Base-by-base conservation (phyloP, 768 basidiomycete species). In the Baorangia bicolor region DNA sequence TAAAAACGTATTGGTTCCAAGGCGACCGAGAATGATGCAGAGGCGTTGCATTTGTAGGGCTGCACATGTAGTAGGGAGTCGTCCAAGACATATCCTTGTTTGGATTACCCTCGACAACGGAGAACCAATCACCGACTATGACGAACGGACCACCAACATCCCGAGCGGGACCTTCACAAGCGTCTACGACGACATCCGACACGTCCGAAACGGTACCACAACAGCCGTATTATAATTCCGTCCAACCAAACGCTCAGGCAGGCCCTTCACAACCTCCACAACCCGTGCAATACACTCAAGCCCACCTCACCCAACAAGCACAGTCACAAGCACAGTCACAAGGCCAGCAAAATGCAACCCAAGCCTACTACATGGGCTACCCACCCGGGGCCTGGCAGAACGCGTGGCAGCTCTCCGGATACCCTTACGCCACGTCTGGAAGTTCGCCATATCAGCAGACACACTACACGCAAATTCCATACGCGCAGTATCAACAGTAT, bases 81-180 rank as follows among this genome's bases (percentile, higher is more conserved):
- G 28, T 14, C 23, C 23, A 10, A n/a, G 25, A 8, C 13, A 13
- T 48, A 18, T 27, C 41, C 45, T 51, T 38, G 41, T 64, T 64
- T 42, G 34, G 50, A 37, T 55, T 21, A 33, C 23, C 21, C 21
- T n/a, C 43, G 48, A 38, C 35, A 23, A 6, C 6, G 21, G 16
- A 30, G 27, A 42, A 31, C 49, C 23, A 38, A 30, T 28, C 30
- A 34, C 23, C 34, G 30, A 57, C 42, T 21, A 80, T 77, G 77
- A 73, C 73, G 37, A 73, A 71, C 57, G 77, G 75, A 46, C 74
- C 75, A 28, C 75, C 75, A 35, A 61, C 78, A 5, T 69, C 73
- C 12, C 76, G 74, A 48, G 75, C 81, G 21, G 75, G 74, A 9
- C 71, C 77, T 20, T 75, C 77, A 18, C 64, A 67, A 23, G 37